These are phyloP conservation scores for Ceratocystis ficicola DNA, from an alignment of 2,329 filamentous ascomycete genomes.

Conservation along the genomic window DNA sequence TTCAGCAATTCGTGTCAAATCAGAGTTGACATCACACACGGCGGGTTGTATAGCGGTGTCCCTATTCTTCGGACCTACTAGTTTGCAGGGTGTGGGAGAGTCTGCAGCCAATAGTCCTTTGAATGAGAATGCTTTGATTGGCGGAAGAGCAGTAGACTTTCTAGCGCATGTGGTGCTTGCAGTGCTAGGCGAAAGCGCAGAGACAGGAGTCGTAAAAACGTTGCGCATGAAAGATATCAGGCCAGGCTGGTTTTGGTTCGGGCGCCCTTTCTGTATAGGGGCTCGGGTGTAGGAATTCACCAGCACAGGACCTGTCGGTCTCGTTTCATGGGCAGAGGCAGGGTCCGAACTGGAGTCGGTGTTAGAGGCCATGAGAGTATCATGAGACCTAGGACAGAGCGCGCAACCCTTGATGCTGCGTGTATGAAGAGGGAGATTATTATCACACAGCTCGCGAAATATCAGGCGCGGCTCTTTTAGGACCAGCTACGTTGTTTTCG, in stretches of 20 bases:
- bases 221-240: conserved; percentile 1
- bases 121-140: conserved; percentile 52
- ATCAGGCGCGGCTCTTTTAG: background rate
- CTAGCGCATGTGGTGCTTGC: background rate
- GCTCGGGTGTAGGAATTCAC: conserved; percentile 22
- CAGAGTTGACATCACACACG: background rate
- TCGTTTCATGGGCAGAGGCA: background rate
- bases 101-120: conserved; percentile 45
- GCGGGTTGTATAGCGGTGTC: conserved; percentile 32
- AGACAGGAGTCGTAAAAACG: background rate
- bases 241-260: background rate
- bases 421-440: background rate
- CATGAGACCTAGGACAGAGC: background rate
- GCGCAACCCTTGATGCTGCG: background rate
- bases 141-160: conserved; percentile 35
- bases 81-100: background rate
- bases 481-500: background rate
- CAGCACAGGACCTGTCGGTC: background rate
- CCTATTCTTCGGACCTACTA: background rate
- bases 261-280: conserved; percentile 20
- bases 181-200: background rate
- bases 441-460: background rate
- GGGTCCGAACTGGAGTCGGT: background rate
- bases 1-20: conserved; percentile 41
- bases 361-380: background rate